Percentiles rank a stretch among this genome's conserved stretches.
These are phyloP conservation scores for Mycena citricolor DNA, from an alignment of 1,284 basidiomycete species.

Conservation along the genomic window DNA sequence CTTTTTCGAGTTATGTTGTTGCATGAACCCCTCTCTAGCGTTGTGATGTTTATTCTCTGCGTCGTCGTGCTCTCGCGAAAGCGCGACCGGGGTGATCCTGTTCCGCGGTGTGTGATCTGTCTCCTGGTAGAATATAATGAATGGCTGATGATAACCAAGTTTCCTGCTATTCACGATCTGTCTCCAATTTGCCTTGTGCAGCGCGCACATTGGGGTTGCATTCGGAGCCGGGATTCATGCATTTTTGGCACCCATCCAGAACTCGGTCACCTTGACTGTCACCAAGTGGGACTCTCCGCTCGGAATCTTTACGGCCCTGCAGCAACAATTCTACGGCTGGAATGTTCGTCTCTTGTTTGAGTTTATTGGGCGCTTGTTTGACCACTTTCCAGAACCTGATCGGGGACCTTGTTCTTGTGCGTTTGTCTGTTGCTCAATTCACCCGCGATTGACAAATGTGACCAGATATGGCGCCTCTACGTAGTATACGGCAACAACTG, in stretches of 20 bases:
- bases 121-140: neutral
- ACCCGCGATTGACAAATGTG: neutral
- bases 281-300: neutral
- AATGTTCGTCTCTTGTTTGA: neutral
- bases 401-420: neutral
- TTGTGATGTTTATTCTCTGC: constrained; percentile 1
- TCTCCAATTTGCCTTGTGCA: neutral
- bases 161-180: neutral
- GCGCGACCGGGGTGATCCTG: neutral
- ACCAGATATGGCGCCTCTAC: neutral
- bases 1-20: too few species aligned
- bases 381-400: neutral
- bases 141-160: neutral
- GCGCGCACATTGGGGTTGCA: neutral
- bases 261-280: too few species aligned
- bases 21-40: neutral
- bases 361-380: neutral
- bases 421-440: neutral
- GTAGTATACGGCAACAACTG: neutral
- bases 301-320: neutral
- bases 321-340: neutral
- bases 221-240: neutral
- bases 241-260: too few species aligned
- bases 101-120: neutral
- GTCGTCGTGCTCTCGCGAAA: neutral